Evolutionary conservation across 2,329 filamentous ascomycete species (phyloP).

Genomic region (Herpotrichia juniperi): DNA sequence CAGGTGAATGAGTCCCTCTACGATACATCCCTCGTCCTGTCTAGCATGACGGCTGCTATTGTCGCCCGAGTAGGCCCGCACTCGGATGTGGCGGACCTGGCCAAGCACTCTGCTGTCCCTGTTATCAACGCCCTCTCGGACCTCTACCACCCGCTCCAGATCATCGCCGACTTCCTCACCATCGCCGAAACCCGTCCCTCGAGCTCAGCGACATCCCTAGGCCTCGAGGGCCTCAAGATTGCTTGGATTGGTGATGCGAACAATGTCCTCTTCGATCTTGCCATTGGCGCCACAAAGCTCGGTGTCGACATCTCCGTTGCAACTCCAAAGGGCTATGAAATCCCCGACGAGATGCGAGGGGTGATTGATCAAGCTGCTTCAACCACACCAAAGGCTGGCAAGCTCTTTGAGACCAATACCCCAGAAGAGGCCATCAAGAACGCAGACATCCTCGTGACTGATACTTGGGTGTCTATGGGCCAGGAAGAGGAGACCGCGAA

Average conservation of each 20-base stretch:
- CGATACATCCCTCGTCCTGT: slow-evolving; percentile 90
- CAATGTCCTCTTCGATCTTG: slow-evolving; percentile 94
- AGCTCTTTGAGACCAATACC: slow-evolving; percentile 74
- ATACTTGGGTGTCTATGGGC: slow-evolving; percentile 99
- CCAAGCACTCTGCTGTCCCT: slow-evolving; percentile 55
- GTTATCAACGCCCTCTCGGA: slow-evolving; percentile 73
- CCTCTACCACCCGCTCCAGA: slow-evolving; percentile 92
- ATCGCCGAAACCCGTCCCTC: slow-evolving; percentile 78
- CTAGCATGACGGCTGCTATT: slow-evolving; percentile 65
- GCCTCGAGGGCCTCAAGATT: slow-evolving; percentile 83
- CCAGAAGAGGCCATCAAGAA: slow-evolving; percentile 85
- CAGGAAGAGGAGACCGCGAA: slow-evolving; percentile 85
- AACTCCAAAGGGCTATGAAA: slow-evolving; percentile 82
- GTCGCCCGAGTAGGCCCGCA: slow-evolving; percentile 61
- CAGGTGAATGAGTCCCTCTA: slow-evolving; percentile 92
- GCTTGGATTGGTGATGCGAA: slow-evolving; percentile 98
- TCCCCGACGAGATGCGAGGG: slow-evolving; percentile 74
- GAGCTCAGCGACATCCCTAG: slow-evolving; percentile 58
- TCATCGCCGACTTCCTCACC: slow-evolving; percentile 91
- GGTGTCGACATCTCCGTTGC: slow-evolving; percentile 88
- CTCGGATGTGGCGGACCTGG: slow-evolving; percentile 55
- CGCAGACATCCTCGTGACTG: slow-evolving; percentile 90
- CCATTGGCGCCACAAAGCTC: slow-evolving; percentile 84
- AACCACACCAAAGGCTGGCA: slow-evolving; percentile 63
- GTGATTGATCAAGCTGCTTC: slow-evolving; percentile 72